Evolutionary conservation across 768 basidiomycete species (phyloP), one percentile per base, ranked within the genome.

Genomic region (Podaxis sp.): DNA sequence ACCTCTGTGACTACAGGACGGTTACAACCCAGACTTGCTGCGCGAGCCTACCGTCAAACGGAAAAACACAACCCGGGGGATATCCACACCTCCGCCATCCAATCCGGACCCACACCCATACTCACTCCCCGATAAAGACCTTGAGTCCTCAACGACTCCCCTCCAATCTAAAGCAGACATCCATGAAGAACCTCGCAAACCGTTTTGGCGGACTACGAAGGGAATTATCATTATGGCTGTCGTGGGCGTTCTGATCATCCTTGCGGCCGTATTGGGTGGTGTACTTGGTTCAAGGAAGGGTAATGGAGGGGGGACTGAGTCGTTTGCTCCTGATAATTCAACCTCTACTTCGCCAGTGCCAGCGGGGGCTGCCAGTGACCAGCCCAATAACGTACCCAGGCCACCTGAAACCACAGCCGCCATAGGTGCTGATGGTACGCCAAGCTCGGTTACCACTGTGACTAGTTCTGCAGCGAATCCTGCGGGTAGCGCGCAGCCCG

Each of bases 221-320:
- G 83, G 83, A 5, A 72, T 81, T 1, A 37, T 60, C 38, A 9
- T 61, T 3, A 60, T 60, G 15, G 55, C 49, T 24, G 41, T 57
- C 41, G 46, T 53, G 6, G 54, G 55, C 2, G 13, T 57, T 12
- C 13, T 63, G 3, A 71, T 84, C 52, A 69, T 75, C 58, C 66
- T 82, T 41, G 85, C 80, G 0, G 75, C 80, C 3, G 79, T 88
- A 3, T 85, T 85, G 0, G 86, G 84, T 4, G 85, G 78, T 0
- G 86, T 87, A 0, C 85, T 84, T 29, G 86, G 81, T 19, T 78
- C 82, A 50, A 63, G 57, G 66, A 66, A 68, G n/a, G 33, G 33
- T 33, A 33, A 33, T 2, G 33, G 9, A 9, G 33, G 33, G 9
- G 33, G 33, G 8, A 8, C 7, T 33, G 33, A 9, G 8, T 33